phyloP scores from a whole-genome alignment of 2,329 filamentous ascomycete species.

The Diaporthe helianthi region DNA sequence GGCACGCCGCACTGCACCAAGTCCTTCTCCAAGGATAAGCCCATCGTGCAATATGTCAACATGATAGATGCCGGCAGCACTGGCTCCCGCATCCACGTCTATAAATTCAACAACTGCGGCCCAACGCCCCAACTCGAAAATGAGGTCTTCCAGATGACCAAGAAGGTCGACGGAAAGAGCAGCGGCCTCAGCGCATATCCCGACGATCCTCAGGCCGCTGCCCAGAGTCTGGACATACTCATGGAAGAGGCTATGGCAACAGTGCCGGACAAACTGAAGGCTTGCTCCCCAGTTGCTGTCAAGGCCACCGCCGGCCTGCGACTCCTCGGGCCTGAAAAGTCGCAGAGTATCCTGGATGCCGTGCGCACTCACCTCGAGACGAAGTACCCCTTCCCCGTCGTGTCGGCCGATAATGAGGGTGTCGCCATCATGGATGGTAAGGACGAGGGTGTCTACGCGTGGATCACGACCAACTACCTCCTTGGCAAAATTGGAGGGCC shows the following conservation, averaged over 20 bases:
- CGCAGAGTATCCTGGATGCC: conserved; percentile 82
- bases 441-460: conserved; percentile 96
- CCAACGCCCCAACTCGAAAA: conserved; percentile 91
- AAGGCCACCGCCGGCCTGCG: conserved; percentile 96
- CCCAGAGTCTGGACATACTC: conserved; percentile 85
- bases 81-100: conserved; percentile 96
- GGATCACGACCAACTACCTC: conserved; percentile 99
- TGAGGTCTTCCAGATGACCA: conserved; percentile 93
- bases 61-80: conserved; percentile 99
- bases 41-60: conserved; percentile 94
- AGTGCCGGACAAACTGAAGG: conserved; percentile 87
- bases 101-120: conserved; percentile 99
- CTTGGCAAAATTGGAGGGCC: conserved; percentile 96
- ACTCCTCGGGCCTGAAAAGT: conserved; percentile 81
- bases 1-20: conserved; percentile 79
- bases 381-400: conserved; percentile 92
- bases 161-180: conserved; percentile 73
- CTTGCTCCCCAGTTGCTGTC: conserved; percentile 94
- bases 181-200: conserved; percentile 84
- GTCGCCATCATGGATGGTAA: conserved; percentile 98
- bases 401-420: conserved; percentile 82
- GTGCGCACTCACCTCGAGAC: conserved; percentile 86
- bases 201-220: conserved; percentile 84
- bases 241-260: conserved; percentile 84
- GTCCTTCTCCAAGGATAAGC: conserved; percentile 86